Evolutionary conservation across 768 basidiomycete genomes (phyloP), one percentile per base, ranked within the genome.

Genomic region (Vararia minispora): DNA sequence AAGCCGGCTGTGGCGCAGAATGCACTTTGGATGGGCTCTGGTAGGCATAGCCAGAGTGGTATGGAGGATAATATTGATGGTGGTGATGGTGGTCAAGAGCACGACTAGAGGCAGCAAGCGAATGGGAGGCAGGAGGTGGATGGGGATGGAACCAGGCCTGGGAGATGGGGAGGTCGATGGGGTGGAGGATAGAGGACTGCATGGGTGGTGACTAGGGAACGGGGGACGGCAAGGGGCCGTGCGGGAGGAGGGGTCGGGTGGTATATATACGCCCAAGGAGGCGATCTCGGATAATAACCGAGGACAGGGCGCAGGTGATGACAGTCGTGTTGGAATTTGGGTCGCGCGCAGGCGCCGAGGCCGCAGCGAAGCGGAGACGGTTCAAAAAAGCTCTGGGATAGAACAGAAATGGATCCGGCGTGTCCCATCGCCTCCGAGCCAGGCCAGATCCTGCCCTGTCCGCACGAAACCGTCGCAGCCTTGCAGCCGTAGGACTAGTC

Each of bases 151-250:
- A 40, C 11, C 38, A 37, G 29, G 27, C 2, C 22, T 36, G 37
- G 43, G 43, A 40, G 48, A 41, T 41, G 41, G 52, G 45, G 39
- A 46, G 40, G 24, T 39, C 41, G 35, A 52, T 32, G 35, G 39
- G 46, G 29, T 39, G 51, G 47, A 39, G 25, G 43, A 35, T 11
- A 28, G n/a, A n/a, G n/a, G 40, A 44, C 7, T 45, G 41, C 49
- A 59, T 60, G 50, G n/a, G 46, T 40, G 46, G 39, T 37, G 42
- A 21, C 45, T 26, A 28, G 35, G 45, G 25, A 30, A 30, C 34
- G 33, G 41, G 17, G 39, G 35, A 31, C 40, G 33, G 28, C 12
- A 34, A 22, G 42, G 34, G 39, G 41, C 31, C 40, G 38, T 33
- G 50, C 42, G 48, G 42, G 39, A 41, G 37, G 38, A 22, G 37